Conservation (phyloP, 2,329 filamentous ascomycete species). For the Chaetoscypha palmicola region DNA sequence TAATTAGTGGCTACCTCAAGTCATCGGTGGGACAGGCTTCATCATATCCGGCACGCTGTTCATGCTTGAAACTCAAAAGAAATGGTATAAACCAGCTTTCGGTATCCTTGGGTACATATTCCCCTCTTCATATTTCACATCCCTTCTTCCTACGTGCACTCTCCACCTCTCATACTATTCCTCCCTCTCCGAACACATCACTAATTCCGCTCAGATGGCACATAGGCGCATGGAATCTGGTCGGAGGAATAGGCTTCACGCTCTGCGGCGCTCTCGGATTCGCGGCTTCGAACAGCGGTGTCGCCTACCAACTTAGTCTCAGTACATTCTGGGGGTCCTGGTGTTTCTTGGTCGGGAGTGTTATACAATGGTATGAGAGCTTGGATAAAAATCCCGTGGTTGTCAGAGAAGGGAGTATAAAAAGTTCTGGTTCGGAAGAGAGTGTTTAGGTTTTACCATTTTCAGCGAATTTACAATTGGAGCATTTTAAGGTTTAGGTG, state of each 20-base stretch:
- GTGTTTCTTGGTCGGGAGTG: conserved; percentile 43
- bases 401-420: too few relatives aligned
- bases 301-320: conserved; percentile 42
- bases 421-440: too few relatives aligned
- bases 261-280: conserved; percentile 52
- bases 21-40: conserved; percentile 56
- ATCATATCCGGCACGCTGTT: conserved; percentile 51
- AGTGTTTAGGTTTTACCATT: too few relatives aligned
- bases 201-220: conserved; percentile 42
- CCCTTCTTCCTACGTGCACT: neutral
- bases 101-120: conserved; percentile 40
- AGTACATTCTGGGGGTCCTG: conserved; percentile 44
- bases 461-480: too few relatives aligned
- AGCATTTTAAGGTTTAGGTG: too few relatives aligned
- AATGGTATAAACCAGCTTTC: conserved; percentile 54
- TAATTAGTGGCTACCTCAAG: conserved; percentile 49
- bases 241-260: conserved; percentile 56
- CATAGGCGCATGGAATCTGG: conserved; percentile 58
- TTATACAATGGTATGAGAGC: conserved; percentile 43
- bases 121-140: neutral
- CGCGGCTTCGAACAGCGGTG: conserved; percentile 33
- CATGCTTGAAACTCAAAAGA: conserved; percentile 59
- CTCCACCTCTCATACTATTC: neutral
- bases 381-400: conserved; percentile 41
- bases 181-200: neutral